Conservation (phyloP, 495 filamentous ascomycete species). For the Opeltia flavorubescens region DNA sequence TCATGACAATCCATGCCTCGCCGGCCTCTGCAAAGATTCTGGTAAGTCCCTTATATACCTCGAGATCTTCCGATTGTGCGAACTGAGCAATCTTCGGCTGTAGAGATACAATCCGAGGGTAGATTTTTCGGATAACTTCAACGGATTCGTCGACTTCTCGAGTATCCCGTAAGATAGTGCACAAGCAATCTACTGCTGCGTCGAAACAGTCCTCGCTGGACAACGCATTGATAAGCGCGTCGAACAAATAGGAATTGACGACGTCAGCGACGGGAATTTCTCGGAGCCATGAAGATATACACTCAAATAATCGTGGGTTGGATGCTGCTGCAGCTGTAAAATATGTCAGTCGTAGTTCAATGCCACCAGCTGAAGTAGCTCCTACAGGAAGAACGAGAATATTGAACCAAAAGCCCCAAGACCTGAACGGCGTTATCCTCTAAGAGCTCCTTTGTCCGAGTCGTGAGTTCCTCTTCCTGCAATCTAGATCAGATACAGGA, state of each 20-base stretch:
- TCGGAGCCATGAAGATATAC: slow-evolving; percentile 89
- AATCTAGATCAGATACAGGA: slow-evolving; percentile 14
- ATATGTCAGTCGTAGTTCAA: neutral
- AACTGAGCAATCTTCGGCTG: slow-evolving; percentile 61
- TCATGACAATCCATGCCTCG: slow-evolving; percentile 81
- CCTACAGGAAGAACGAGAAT: slow-evolving; percentile 77
- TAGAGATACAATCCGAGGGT: slow-evolving; percentile 67
- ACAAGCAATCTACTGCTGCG: slow-evolving; percentile 84
- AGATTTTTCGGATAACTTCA: slow-evolving; percentile 66
- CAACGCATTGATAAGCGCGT: slow-evolving; percentile 64
- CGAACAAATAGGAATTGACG: slow-evolving; percentile 72
- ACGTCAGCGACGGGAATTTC: slow-evolving; percentile 77
- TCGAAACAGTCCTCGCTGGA: slow-evolving; percentile 65
- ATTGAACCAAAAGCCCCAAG: slow-evolving; percentile 69
- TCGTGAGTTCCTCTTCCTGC: slow-evolving; percentile 83
- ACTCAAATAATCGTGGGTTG: slow-evolving; percentile 84
- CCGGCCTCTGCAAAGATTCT: slow-evolving; percentile 86
- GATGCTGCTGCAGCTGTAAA: slow-evolving; percentile 49
- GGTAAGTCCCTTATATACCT: slow-evolving; percentile 76
- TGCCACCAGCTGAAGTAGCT: neutral
- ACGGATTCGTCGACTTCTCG: slow-evolving; percentile 82
- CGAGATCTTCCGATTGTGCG: slow-evolving; percentile 71
- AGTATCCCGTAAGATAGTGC: slow-evolving; percentile 82
- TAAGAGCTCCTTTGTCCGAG: slow-evolving; percentile 73
- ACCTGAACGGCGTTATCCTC: slow-evolving; percentile 82